Percentiles rank a stretch among this genome's conserved stretches.
Conservation (phyloP, 768 basidiomycete species). For the Agaricus subrufescens region DNA sequence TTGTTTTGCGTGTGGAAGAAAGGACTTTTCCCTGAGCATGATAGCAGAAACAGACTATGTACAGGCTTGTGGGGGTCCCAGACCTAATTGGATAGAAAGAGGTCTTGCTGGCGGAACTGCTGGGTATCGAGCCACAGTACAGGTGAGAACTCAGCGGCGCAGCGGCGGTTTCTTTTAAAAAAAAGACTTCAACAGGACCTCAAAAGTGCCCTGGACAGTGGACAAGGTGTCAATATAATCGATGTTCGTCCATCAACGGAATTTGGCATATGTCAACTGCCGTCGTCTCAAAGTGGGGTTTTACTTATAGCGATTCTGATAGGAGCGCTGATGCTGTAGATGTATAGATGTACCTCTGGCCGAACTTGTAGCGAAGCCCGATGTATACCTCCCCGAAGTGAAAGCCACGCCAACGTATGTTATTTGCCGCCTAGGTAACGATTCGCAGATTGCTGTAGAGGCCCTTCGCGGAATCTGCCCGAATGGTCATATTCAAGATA, state of each 20-base stretch:
- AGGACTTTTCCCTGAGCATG: conserved; percentile 9
- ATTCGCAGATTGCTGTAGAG: conserved; percentile 83
- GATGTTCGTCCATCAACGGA: conserved; percentile 81
- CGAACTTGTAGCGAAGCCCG: conserved; percentile 58
- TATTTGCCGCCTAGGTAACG: conserved; percentile 88
- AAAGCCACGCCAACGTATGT: conserved; percentile 40
- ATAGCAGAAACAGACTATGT: conserved; percentile 60
- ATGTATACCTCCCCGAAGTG: conserved; percentile 28
- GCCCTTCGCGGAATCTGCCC: conserved; percentile 40
- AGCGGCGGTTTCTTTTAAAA: neutral
- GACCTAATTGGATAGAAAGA: conserved; percentile 58
- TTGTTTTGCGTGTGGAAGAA: conserved; percentile 71
- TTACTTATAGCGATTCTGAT: neutral
- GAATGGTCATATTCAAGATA: conserved; percentile 45
- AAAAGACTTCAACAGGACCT: conserved; percentile 38
- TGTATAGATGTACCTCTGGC: conserved; percentile 70
- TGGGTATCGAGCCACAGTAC: conserved; percentile 37
- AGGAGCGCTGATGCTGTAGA: neutral
- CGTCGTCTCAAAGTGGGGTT: conserved; percentile 63
- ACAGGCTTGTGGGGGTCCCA: conserved; percentile 76
- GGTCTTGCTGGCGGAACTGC: conserved; percentile 42
- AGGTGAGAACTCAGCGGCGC: conserved; percentile 23
- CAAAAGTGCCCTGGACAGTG: conserved; percentile 27
- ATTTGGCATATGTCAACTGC: conserved; percentile 82
- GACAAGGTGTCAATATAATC: conserved; percentile 39